phyloP scores from a whole-genome alignment of 2,329 filamentous ascomycete species.

The Thyridium curvatum region DNA sequence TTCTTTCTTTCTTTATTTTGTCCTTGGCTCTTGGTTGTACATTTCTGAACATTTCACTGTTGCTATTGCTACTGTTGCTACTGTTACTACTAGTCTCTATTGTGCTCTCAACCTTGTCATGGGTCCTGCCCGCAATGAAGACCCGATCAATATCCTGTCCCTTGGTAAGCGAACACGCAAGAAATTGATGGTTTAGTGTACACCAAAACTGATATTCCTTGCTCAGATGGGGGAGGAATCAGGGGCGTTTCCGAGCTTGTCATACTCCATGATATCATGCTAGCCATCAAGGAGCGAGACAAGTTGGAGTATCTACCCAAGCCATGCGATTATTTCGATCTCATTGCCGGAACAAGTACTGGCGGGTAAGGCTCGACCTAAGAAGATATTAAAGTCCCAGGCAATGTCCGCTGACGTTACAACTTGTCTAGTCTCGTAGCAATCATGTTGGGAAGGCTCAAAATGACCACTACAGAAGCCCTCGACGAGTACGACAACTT shows the following conservation, averaged over 20 bases:
- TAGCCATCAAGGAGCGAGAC: conserved; percentile 12
- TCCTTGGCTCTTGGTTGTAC: too few species aligned
- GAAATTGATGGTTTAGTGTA: too few species aligned
- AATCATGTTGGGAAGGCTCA: conserved; percentile 38
- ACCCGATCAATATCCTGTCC: conserved; percentile 11
- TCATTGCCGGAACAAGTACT: conserved; percentile 32
- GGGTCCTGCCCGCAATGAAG: too few species aligned
- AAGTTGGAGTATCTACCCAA: conserved; percentile 16
- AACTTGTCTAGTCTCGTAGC: conserved; percentile 30
- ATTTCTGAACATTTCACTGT: too few species aligned
- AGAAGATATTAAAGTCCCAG: too few species aligned
- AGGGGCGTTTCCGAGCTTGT: conserved; percentile 26
- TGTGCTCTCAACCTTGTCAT: too few species aligned
- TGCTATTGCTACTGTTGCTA: too few species aligned
- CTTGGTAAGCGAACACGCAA: conserved; percentile 10
- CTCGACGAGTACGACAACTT: conserved; percentile 31
- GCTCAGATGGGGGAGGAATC: conserved; percentile 25
- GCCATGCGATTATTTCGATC: conserved; percentile 28
- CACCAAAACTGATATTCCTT: too few species aligned
- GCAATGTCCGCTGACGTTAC: too few species aligned
- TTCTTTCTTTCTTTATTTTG: too few species aligned
- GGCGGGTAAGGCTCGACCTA: conserved; percentile 27
- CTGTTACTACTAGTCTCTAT: too few species aligned
- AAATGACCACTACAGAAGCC: conserved; percentile 35
- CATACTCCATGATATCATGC: conserved; percentile 26